Conservation (phyloP, 331 rosid species). For the Acacia concinna region DNA sequence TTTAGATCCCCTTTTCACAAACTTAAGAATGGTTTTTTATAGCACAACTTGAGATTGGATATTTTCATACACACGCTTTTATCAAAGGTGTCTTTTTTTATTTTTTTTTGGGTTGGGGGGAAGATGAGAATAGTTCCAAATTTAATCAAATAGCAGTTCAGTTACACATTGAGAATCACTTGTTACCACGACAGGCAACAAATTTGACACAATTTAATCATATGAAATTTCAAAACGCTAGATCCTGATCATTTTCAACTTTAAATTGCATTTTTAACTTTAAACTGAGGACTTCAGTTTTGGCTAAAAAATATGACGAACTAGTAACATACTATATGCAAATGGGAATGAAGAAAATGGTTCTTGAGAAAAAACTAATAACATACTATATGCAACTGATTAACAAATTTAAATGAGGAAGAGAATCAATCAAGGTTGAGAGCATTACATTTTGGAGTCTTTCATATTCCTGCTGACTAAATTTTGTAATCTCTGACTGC, state of each 20-base stretch:
- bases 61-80: not conserved
- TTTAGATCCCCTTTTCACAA: no score
- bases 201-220: not conserved
- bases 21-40: not conserved
- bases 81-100: no score
- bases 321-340: no score
- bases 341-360: not conserved
- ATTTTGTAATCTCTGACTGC: conserved; percentile 64
- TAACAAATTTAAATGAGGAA: conserved; percentile 3
- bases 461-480: conserved; percentile 61
- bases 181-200: not conserved
- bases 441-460: conserved; percentile 64
- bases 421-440: conserved; percentile 31
- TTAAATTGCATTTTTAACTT: not conserved
- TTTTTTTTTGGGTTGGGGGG: no score
- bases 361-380: not conserved
- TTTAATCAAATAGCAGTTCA: not conserved
- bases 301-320: not conserved
- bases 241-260: not conserved
- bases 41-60: not conserved
- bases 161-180: not conserved
- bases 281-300: not conserved
- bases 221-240: not conserved
- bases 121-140: not conserved
- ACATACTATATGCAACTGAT: not conserved